Base-by-base conservation (phyloP, 208 protist genomes). In the Leishmania tropica region DNA sequence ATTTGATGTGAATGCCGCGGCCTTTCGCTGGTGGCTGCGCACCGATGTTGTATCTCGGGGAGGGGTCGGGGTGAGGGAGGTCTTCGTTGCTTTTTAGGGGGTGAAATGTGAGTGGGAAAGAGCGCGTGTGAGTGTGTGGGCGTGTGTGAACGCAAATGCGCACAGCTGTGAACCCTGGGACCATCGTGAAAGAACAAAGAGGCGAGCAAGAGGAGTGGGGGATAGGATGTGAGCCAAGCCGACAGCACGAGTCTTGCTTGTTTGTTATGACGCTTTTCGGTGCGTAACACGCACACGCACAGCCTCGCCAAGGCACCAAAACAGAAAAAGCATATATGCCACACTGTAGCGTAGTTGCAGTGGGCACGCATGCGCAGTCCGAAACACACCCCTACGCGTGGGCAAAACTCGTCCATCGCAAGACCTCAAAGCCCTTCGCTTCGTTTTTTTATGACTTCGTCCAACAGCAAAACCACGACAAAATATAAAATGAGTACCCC, bases 271-370 rank as follows among this genome's bases (percentile, higher is more conserved):
- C 40, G 8, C n/a, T 67, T 10, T 8, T 37, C 15, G 8, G n/a
- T 37, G 60, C 31, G 2, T 67, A 1, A 37, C 13, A 37, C 60
- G 60, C 60, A 67, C n/a, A 67, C 28, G n/a, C 60, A 40, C 8
- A 67, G 60, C 60, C 60, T 37, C 10, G 7, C n/a, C 60, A 21
- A 67, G n/a, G n/a, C 31, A 67, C n/a, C 11, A 19, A 19, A 3
- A 17, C 10, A 68, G 37, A 45, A 45, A 51, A 5, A 78, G 64
- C 71, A 78, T 58, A 80, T 31, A 77, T n/a, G 78, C 11, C 13
- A 40, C 60, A 21, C 19, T 1, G n/a, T 37, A 40, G n/a, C 60
- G 60, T n/a, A 40, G 60, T n/a, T n/a, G n/a, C 60, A 3, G 28
- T 15, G 24, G 11, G 11, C 28, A 67, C 31, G 31, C 24, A 3